Evolutionary conservation across 2,329 filamentous ascomycete genomes (phyloP), one percentile per base, ranked within the genome.

Genomic region (Coniella vitis): DNA sequence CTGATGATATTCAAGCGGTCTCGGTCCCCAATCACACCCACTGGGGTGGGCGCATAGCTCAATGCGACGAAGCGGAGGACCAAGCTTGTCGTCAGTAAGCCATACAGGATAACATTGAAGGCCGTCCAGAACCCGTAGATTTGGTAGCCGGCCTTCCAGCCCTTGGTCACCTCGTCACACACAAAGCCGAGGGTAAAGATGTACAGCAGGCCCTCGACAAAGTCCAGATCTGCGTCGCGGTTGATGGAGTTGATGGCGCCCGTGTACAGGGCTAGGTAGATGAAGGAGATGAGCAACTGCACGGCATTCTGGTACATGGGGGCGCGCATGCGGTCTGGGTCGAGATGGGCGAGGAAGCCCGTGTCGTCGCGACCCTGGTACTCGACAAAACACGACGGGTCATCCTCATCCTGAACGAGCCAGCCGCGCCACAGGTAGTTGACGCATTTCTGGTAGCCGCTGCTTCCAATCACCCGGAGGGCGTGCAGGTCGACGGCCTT

Each of bases 91-190:
- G 82, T 79, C 31, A 98, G 73, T 1, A 97, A 73, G 0, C 78
- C 67, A 65, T 98, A 98, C 0, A 98, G 75, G 0, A 84, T 75
- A 21, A 79, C 78, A 66, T 98, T 98, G 73, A 98, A 95, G 20
- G 87, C 87, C 60, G 95, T 96, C 93, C 93, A 97, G 65, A 98
- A 98, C 17, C 88, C 85, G 48, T 98, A 75, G 61, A 97, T 97
- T 60, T 86, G 86, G 54, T 86, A 80, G 9, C 93, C 93, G 13
- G 95, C 87, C 65, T 98, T 98, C 80, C 88, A 95, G 58, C 96
- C 79, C 66, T 98, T 98, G 62, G 83, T 72, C 1, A 84, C 57
- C 63, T 97, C 93, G 62, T 98, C 91, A 59, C 83, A 90, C 29
- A 96, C 78, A 65, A 94, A 98, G 19, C 89, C 90, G 4, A 91